Percentiles rank a stretch among this genome's conserved stretches.
These are phyloP conservation scores for Flaveria robusta DNA, from an alignment of 129 eudicot genomes.

Conservation along the genomic window DNA sequence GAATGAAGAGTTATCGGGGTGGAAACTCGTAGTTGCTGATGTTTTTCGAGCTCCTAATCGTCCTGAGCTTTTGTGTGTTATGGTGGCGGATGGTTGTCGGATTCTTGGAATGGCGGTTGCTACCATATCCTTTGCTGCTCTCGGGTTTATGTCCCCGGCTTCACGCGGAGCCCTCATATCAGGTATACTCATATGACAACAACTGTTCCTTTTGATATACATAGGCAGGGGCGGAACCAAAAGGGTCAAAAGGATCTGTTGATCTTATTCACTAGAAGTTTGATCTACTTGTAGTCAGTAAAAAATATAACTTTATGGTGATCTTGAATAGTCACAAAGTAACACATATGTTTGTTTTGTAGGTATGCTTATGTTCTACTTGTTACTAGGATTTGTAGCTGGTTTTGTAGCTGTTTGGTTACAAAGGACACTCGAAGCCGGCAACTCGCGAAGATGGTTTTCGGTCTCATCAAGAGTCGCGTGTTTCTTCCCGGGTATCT, in stretches of 20 bases:
- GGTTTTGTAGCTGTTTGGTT: conserved; percentile 44
- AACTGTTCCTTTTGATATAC: too few relatives aligned
- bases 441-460: conserved; percentile 30
- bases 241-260: not conserved
- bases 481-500: conserved; percentile 41
- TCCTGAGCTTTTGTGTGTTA: conserved; percentile 41
- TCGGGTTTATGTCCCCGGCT: conserved; percentile 50
- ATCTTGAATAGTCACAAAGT: not conserved
- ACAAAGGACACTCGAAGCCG: conserved; percentile 33
- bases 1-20: conserved; percentile 44
- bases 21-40: conserved; percentile 46
- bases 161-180: conserved; percentile 44
- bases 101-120: conserved; percentile 40
- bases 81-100: conserved; percentile 48
- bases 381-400: conserved; percentile 32
- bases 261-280: too few relatives aligned
- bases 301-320: too few relatives aligned
- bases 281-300: too few relatives aligned
- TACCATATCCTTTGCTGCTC: conserved; percentile 41
- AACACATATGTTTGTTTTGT: not conserved
- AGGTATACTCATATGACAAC: conserved; percentile 22
- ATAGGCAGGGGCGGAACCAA: too few relatives aligned
- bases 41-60: conserved; percentile 39
- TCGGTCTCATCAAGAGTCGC: conserved; percentile 34
- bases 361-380: conserved; percentile 45